Percentiles rank a stretch among this genome's conserved stretches.
Conservation (phyloP, 2,329 filamentous ascomycete species). For the Hypoxylon sp. region DNA sequence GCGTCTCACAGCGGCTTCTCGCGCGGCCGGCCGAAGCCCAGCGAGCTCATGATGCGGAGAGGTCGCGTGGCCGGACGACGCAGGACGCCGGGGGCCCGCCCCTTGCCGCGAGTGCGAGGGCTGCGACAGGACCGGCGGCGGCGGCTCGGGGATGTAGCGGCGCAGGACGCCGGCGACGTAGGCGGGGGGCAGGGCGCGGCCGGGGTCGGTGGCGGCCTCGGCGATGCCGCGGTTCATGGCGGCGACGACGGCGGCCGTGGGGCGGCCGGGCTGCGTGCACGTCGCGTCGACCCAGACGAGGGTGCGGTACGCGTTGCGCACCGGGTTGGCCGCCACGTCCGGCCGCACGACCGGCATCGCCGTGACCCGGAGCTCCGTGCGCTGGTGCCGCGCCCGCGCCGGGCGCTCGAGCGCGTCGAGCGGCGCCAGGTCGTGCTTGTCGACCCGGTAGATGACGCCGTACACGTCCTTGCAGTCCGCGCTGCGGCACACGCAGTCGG, state of each 20-base stretch:
- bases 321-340: too few species aligned
- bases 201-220: conserved; percentile 60
- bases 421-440: conserved; percentile 56
- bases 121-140: too few species aligned
- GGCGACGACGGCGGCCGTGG: conserved; percentile 65
- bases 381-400: conserved; percentile 66
- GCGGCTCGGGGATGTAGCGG: conserved; percentile 51
- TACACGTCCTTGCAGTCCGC: conserved; percentile 63
- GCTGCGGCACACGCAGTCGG: too few species aligned
- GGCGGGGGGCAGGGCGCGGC: conserved; percentile 59
- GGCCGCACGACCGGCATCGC: too few species aligned
- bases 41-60: too few species aligned
- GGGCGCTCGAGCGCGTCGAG: conserved; percentile 70
- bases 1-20: too few species aligned
- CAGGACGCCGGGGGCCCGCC: too few species aligned
- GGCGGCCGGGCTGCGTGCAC: conserved; percentile 49
- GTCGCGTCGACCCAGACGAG: conserved; percentile 68
- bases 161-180: conserved; percentile 66
- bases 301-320: conserved; percentile 46
- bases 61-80: too few species aligned
- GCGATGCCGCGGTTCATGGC: conserved; percentile 70
- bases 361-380: conserved; percentile 52
- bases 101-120: too few species aligned
- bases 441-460: conserved; percentile 64
- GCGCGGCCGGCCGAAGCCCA: too few species aligned